Evolutionary conservation across 495 filamentous ascomycete species (phyloP).

Genomic region (Trichodelitschia bisporula): DNA sequence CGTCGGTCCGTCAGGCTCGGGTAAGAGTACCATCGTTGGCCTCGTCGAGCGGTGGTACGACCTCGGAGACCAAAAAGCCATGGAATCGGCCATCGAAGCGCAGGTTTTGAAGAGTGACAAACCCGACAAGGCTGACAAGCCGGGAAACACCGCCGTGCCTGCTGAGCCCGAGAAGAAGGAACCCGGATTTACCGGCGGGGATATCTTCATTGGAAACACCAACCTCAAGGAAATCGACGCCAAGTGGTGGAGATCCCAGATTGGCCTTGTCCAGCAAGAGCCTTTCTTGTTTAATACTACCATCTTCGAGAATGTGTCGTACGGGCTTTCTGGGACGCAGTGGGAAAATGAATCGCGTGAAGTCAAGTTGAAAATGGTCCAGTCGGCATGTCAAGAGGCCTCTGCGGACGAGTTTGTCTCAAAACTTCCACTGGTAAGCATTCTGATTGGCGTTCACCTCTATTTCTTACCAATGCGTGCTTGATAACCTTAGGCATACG

Average conservation of each 20-base stretch:
- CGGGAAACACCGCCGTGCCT: background rate
- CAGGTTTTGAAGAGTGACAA: background rate
- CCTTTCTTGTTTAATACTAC: conserved; percentile 14
- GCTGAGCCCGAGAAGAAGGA: conserved; percentile 2
- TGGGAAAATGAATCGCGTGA: conserved; percentile 7
- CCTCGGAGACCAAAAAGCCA: conserved; percentile 2
- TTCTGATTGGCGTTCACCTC: background rate
- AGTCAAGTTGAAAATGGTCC: conserved; percentile 9
- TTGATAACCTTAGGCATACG: conserved; percentile 11
- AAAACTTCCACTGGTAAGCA: conserved; percentile 7
- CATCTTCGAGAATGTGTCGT: conserved; percentile 12
- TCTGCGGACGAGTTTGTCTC: conserved; percentile 23
- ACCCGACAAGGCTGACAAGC: background rate
- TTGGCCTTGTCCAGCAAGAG: conserved; percentile 14
- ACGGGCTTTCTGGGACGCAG: conserved; percentile 9
- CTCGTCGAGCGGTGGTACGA: conserved; percentile 12
- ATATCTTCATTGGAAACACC: conserved; percentile 7
- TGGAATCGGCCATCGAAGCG: too few relatives aligned
- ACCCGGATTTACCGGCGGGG: conserved; percentile 1
- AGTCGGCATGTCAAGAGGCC: conserved; percentile 10
- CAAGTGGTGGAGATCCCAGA: conserved; percentile 13
- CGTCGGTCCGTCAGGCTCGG: conserved; percentile 13
- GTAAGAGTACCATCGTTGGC: conserved; percentile 12
- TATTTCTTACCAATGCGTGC: background rate
- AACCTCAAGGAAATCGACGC: conserved; percentile 8